Conservation (phyloP, 148 eudicot species). For the Rheum nobile region DNA sequence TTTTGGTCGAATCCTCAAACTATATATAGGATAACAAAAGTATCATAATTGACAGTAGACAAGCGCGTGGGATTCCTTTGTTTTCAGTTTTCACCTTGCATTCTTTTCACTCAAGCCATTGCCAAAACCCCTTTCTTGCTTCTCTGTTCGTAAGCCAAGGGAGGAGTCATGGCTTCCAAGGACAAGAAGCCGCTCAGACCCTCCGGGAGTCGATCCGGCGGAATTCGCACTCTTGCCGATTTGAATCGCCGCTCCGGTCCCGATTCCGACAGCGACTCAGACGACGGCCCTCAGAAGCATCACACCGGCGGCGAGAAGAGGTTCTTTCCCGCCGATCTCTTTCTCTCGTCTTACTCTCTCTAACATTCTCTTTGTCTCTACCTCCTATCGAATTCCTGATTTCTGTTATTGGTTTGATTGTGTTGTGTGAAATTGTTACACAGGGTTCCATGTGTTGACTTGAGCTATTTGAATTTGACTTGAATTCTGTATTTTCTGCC, state of each 20-base stretch:
- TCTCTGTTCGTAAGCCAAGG: neutral
- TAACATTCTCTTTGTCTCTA: neutral
- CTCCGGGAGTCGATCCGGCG: slow-evolving; percentile 48
- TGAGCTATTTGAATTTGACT: neutral
- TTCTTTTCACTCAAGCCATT: neutral
- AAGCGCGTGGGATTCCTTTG: neutral
- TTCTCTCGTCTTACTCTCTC: neutral
- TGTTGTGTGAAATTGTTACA: neutral
- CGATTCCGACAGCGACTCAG: slow-evolving; percentile 75
- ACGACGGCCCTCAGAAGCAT: slow-evolving; percentile 61
- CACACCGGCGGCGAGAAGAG: slow-evolving; percentile 91
- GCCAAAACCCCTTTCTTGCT: neutral
- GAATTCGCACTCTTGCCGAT: slow-evolving; percentile 79
- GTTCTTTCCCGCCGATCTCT: slow-evolving; percentile 15
- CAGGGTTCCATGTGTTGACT: neutral
- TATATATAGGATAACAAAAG: neutral
- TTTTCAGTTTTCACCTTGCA: neutral
- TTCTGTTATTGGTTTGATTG: neutral
- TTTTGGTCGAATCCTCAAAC: neutral
- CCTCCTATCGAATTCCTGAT: no score
- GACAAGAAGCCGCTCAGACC: slow-evolving; percentile 38
- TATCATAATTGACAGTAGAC: neutral
- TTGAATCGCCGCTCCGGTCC: slow-evolving; percentile 67
- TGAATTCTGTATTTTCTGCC: neutral
- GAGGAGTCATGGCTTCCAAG: slow-evolving; percentile 35